Evolutionary conservation across 2,329 filamentous ascomycete species (phyloP).

Genomic region (Claviceps monticola): DNA sequence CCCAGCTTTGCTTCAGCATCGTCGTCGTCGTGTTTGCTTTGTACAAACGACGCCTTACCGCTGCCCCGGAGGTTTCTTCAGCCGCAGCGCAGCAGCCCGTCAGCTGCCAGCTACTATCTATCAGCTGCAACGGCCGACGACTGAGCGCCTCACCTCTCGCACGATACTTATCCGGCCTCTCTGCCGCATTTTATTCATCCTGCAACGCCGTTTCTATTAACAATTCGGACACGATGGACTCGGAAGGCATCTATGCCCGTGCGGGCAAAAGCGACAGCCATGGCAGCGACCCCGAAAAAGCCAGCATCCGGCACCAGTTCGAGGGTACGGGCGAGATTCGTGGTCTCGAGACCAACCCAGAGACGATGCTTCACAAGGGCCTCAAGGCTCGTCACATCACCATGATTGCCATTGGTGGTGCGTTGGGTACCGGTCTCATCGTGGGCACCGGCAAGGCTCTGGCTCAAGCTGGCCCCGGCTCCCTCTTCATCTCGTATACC

Average conservation of each 20-base stretch:
- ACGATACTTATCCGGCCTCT: neutral
- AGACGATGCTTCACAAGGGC: constrained; percentile 36
- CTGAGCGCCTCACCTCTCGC: neutral
- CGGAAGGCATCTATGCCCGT: constrained; percentile 9
- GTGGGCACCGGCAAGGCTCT: constrained; percentile 50
- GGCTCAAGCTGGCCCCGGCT: constrained; percentile 43
- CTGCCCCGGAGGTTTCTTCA: neutral
- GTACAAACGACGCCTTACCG: neutral
- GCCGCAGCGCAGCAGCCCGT: neutral
- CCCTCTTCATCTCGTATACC: constrained; percentile 58
- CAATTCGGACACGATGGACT: constrained; percentile 3
- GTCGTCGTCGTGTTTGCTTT: too few species aligned
- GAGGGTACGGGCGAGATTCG: constrained; percentile 23
- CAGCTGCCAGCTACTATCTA: neutral
- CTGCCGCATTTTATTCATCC: neutral
- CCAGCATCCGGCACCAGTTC: constrained; percentile 6
- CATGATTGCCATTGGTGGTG: constrained; percentile 59
- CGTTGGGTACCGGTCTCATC: constrained; percentile 61
- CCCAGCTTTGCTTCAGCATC: neutral
- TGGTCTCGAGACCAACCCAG: constrained; percentile 34
- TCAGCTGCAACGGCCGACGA: neutral
- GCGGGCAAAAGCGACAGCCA: constrained; percentile 5
- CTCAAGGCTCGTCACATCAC: constrained; percentile 41
- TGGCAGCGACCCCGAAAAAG: constrained; percentile 10
- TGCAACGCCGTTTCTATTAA: neutral